These are phyloP conservation scores for Yamadazyma diospyri DNA, from an alignment of 1,139 yeast genomes.

Conservation along the genomic window DNA sequence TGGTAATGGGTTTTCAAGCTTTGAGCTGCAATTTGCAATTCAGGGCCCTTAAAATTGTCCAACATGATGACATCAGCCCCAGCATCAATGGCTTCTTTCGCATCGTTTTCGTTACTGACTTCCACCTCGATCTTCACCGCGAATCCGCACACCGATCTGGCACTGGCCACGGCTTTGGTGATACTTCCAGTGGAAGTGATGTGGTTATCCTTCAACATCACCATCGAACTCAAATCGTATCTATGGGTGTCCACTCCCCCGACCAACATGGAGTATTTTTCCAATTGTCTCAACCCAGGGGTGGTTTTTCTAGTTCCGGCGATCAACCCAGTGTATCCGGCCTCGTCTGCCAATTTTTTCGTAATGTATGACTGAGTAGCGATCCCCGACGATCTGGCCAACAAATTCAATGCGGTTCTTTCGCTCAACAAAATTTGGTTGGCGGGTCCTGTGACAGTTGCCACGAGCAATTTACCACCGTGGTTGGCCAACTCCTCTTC, in stretches of 20 bases:
- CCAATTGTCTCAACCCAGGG: slow-evolving; percentile 84
- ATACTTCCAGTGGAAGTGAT: slow-evolving; percentile 91
- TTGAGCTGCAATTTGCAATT: slow-evolving; percentile 62
- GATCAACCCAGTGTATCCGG: slow-evolving; percentile 79
- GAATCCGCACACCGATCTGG: slow-evolving; percentile 82
- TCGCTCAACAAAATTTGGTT: slow-evolving; percentile 78
- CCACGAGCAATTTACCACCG: slow-evolving; percentile 66
- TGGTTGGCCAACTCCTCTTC: slow-evolving; percentile 37
- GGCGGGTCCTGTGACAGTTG: slow-evolving; percentile 77
- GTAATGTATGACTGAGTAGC: slow-evolving; percentile 75
- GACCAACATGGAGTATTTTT: slow-evolving; percentile 90
- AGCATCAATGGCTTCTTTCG: slow-evolving; percentile 86
- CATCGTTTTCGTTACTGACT: slow-evolving; percentile 78
- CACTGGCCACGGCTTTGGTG: slow-evolving; percentile 73
- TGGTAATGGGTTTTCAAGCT: slow-evolving; percentile 57
- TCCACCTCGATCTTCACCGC: slow-evolving; percentile 91
- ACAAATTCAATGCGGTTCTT: slow-evolving; percentile 76
- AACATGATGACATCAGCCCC: slow-evolving; percentile 97
- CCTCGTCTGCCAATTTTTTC: slow-evolving; percentile 56
- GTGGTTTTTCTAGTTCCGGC: slow-evolving; percentile 99
- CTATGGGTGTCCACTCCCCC: slow-evolving; percentile 95
- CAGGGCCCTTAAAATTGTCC: slow-evolving; percentile 77
- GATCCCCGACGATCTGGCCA: slow-evolving; percentile 83
- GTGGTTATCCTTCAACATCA: slow-evolving; percentile 94
- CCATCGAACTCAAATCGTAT: slow-evolving; percentile 89